Base-by-base conservation (phyloP, 441 rosid species). In the Gossypium laxum region DNA sequence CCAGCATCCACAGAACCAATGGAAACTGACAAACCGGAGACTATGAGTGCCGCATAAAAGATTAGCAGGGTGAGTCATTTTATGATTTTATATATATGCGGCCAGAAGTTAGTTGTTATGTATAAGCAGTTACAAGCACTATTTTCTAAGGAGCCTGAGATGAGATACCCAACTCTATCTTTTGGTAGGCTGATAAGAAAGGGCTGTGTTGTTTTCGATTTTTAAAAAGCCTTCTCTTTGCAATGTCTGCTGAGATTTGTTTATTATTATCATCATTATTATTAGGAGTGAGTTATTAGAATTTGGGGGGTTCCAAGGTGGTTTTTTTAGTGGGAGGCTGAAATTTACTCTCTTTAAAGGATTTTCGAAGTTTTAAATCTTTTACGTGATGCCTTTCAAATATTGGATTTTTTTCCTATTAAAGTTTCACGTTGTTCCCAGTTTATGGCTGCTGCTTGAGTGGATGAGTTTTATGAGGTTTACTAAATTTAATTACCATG, bases 1-100 rank as follows among this genome's bases (percentile, higher is more conserved):
- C 78, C 83, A 2, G 82, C 79, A 12, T 69, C 89, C 1, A 84
- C 64, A 8, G 93, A 87, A 61, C 84, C 88, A 28, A 90, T 92
- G 96, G 93, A 92, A 70, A 86, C 92, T 0, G 91, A 88, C n/a
- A 83, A 85, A 51, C 62, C 91, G 0, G 88, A 82, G 54, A 59
- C 56, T 11, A 47, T 82, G 17, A 56, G 30, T 22, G 24, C 81
- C 30, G 84, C 85, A 22, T 82, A 71, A 69, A 38, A 30, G 22
- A 38, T 56, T 18, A n/a, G 10, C 54, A 28, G 5, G 59, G 5
- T 54, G 47, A 8, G 71, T 17, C 5, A 43, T 2, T 22, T 45
- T n/a, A 38, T 26, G 72, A 43, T 52, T 51, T 34, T 28, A 28
- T 28, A 28, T 47, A 11, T 47, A 50, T 70, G 65, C 65, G 5